Percentiles rank a stretch among this genome's conserved stretches.
Evolutionary conservation across 2,329 filamentous ascomycete species (phyloP).

Genomic region (Tolypocladium tundrense): DNA sequence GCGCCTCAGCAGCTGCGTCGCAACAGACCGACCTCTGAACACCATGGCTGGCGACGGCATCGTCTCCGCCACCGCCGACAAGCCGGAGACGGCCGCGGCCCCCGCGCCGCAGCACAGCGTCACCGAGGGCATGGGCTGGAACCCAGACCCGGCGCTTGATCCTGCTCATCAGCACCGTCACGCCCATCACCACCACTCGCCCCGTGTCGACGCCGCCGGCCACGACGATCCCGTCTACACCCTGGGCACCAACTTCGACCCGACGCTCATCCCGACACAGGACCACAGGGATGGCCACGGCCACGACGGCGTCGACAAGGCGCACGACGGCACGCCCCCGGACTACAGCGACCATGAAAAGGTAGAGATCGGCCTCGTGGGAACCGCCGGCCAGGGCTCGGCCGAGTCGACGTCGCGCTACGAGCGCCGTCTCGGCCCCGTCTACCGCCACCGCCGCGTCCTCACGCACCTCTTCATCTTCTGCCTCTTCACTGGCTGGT

Average conservation of each 20-base stretch:
- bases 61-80: background rate
- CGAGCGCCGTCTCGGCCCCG: slow-evolving; percentile 13
- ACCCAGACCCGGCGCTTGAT: slow-evolving; percentile 23
- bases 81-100: background rate
- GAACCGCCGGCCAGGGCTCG: slow-evolving; percentile 15
- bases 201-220: slow-evolving; percentile 20
- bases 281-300: slow-evolving; percentile 12
- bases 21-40: background rate
- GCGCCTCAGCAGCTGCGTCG: background rate
- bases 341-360: slow-evolving; percentile 32
- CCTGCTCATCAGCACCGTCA: slow-evolving; percentile 32
- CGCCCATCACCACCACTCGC: slow-evolving; percentile 30
- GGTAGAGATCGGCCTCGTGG: slow-evolving; percentile 19
- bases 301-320: slow-evolving; percentile 17
- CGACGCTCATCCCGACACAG: slow-evolving; percentile 18
- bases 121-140: slow-evolving; percentile 11
- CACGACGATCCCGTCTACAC: slow-evolving; percentile 36
- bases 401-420: slow-evolving; percentile 9
- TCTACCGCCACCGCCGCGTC: slow-evolving; percentile 35
- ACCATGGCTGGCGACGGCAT: background rate
- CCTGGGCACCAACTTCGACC: slow-evolving; percentile 27
- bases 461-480: slow-evolving; percentile 36
- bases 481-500: slow-evolving; percentile 49
- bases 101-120: background rate
- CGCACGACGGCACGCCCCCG: slow-evolving; percentile 15